Conservation (phyloP, 805 yeast species). For the Wickerhamomyces silvicola region DNA sequence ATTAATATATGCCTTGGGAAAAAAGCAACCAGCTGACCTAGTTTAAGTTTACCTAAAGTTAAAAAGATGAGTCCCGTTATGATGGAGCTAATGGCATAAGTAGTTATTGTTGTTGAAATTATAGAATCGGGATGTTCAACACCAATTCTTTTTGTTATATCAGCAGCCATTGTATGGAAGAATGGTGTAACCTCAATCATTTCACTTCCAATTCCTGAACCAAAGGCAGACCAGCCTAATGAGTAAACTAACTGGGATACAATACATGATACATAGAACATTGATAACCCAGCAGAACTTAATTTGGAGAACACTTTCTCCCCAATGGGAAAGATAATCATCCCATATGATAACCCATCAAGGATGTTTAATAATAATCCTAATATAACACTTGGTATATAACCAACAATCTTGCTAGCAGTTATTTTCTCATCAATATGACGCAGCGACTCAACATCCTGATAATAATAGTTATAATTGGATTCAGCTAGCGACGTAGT, state of each 20-base stretch:
- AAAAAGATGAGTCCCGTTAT: constrained; percentile 83
- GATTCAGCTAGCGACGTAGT: constrained; percentile 6
- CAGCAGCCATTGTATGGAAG: constrained; percentile 88
- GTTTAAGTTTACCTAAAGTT: constrained; percentile 64
- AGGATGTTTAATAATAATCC: constrained; percentile 82
- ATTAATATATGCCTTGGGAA: constrained; percentile 94
- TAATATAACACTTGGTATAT: constrained; percentile 72
- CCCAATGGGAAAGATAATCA: constrained; percentile 93
- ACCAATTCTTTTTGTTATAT: constrained; percentile 54
- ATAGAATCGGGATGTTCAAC: constrained; percentile 44
- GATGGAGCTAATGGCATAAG: constrained; percentile 77
- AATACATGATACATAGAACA: constrained; percentile 91
- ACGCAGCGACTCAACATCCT: too few relatives aligned
- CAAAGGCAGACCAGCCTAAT: constrained; percentile 84
- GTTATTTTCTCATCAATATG: constrained; percentile 11
- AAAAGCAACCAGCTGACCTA: constrained; percentile 87
- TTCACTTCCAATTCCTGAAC: constrained; percentile 91
- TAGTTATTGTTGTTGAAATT: constrained; percentile 78
- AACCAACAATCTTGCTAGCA: constrained; percentile 12
- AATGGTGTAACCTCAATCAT: constrained; percentile 99
- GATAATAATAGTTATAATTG: too few relatives aligned
- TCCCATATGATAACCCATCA: constrained; percentile 93
- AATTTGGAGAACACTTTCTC: constrained; percentile 68
- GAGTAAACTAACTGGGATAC: constrained; percentile 85
- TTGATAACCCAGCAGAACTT: constrained; percentile 86